Conservation (phyloP, 257 asterid species). For the Thymus mandschuricus region DNA sequence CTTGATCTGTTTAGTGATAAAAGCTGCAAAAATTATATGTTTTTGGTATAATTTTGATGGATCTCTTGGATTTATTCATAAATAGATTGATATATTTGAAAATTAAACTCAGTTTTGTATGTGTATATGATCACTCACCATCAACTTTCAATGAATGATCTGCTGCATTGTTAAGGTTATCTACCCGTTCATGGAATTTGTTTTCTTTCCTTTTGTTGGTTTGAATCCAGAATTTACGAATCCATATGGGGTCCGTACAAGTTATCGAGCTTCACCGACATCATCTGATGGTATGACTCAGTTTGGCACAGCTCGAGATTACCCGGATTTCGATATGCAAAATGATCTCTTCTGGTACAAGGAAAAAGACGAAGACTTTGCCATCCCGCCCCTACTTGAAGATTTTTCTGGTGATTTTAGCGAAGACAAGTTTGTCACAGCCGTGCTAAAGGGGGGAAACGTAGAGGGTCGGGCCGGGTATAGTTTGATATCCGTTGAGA, state of each 20-base stretch:
- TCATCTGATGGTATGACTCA: constrained; percentile 88
- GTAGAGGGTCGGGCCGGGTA: constrained; percentile 23
- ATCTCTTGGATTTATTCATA: background rate
- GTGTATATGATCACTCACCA: background rate
- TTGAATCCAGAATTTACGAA: constrained; percentile 75
- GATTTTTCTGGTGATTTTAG: constrained; percentile 58
- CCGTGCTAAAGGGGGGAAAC: constrained; percentile 44
- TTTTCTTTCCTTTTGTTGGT: constrained; percentile 7
- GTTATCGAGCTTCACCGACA: constrained; percentile 63
- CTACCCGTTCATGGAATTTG: background rate
- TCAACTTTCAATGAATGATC: background rate
- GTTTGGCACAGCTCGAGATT: constrained; percentile 93
- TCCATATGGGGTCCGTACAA: constrained; percentile 72
- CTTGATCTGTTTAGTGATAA: background rate
- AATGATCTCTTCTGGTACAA: constrained; percentile 80
- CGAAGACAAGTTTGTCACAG: constrained; percentile 82
- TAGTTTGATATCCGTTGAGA: constrained; percentile 35
- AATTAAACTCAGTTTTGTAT: background rate
- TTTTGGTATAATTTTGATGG: constrained; percentile 12
- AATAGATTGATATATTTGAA: background rate
- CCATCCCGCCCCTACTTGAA: constrained; percentile 57
- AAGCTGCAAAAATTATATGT: background rate
- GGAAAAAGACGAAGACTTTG: constrained; percentile 82
- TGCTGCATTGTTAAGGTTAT: background rate
- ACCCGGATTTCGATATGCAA: constrained; percentile 91